Conservation (phyloP, 345 rosid genomes). For the Leavenworthia alabamica region DNA sequence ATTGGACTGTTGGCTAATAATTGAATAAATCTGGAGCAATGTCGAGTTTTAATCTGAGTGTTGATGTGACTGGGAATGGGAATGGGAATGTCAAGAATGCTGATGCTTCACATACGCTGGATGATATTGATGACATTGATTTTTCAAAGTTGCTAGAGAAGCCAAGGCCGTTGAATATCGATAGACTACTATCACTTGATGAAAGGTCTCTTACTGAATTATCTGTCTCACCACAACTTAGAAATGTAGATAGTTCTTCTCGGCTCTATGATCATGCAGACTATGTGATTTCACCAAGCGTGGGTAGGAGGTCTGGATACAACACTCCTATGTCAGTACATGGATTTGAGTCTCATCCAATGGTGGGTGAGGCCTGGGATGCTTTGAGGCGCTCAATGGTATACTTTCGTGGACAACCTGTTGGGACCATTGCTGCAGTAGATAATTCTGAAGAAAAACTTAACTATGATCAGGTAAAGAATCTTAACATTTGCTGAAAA, state of each 20-base stretch:
- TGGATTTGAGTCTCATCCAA: slow-evolving; percentile 56
- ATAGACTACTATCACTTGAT: slow-evolving; percentile 68
- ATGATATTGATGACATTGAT: slow-evolving; percentile 49
- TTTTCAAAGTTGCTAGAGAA: slow-evolving; percentile 58
- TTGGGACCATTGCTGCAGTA: slow-evolving; percentile 85
- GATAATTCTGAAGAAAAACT: slow-evolving; percentile 75
- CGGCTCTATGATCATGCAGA: slow-evolving; percentile 39
- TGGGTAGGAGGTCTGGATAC: slow-evolving; percentile 50
- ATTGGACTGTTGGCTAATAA: slow-evolving; percentile 6
- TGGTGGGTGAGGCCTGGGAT: slow-evolving; percentile 81
- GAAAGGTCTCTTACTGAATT: slow-evolving; percentile 54
- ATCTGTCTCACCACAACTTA: slow-evolving; percentile 39
- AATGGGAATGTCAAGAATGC: slow-evolving; percentile 31
- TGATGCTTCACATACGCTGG: slow-evolving; percentile 27
- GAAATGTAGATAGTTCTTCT: slow-evolving; percentile 32
- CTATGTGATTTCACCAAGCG: slow-evolving; percentile 39
- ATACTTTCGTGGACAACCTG: slow-evolving; percentile 76
- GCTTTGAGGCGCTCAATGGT: slow-evolving; percentile 68
- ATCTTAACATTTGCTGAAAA: background rate
- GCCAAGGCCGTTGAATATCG: slow-evolving; percentile 68
- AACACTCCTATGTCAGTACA: slow-evolving; percentile 50
- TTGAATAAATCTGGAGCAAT: slow-evolving; percentile 27
- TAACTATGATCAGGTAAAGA: slow-evolving; percentile 86
- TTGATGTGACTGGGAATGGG: slow-evolving; percentile 34
- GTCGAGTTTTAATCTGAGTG: slow-evolving; percentile 28